Percentiles rank a stretch among this genome's conserved stretches.
Evolutionary conservation across 495 filamentous ascomycete genomes (phyloP).

Genomic region (Hyaloscypha bicolor): DNA sequence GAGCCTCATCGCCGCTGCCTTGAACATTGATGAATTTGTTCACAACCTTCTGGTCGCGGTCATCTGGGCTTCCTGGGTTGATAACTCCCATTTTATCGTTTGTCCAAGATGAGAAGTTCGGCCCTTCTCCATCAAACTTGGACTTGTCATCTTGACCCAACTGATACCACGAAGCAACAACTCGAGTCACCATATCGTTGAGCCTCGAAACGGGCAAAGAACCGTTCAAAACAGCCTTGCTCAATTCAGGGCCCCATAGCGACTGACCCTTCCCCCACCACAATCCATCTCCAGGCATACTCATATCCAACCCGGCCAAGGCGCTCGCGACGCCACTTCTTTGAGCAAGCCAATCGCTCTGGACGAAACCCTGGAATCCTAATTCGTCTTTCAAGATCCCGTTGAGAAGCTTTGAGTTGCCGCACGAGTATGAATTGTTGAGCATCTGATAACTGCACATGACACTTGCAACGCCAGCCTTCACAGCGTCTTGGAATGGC

Average conservation of each 20-base stretch:
- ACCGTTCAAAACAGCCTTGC: slow-evolving; percentile 75
- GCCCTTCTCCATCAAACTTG: slow-evolving; percentile 66
- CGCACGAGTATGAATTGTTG: slow-evolving; percentile 89
- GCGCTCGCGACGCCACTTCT: slow-evolving; percentile 78
- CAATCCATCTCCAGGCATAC: slow-evolving; percentile 91
- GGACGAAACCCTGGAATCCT: slow-evolving; percentile 92
- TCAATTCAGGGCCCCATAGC: slow-evolving; percentile 80
- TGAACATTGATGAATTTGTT: slow-evolving; percentile 79
- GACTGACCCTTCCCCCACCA: slow-evolving; percentile 75
- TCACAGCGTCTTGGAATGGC: slow-evolving; percentile 87
- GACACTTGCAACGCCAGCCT: slow-evolving; percentile 76
- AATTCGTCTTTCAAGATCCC: slow-evolving; percentile 93
- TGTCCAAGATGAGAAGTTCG: slow-evolving; percentile 94
- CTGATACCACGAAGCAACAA: slow-evolving; percentile 93
- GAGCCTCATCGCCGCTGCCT: slow-evolving; percentile 48
- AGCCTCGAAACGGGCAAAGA: slow-evolving; percentile 80
- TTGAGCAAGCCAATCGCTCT: slow-evolving; percentile 93
- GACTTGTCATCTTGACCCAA: slow-evolving; percentile 76
- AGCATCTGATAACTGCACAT: slow-evolving; percentile 82
- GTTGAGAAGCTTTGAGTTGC: slow-evolving; percentile 90
- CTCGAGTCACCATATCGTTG: slow-evolving; percentile 91
- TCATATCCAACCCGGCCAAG: slow-evolving; percentile 88
- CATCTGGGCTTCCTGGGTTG: slow-evolving; percentile 61
- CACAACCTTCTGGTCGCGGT: slow-evolving; percentile 59
- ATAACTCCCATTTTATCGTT: slow-evolving; percentile 66